Conservation (phyloP, 352 stramenopile species). For the Pythium scleroteichum region DNA sequence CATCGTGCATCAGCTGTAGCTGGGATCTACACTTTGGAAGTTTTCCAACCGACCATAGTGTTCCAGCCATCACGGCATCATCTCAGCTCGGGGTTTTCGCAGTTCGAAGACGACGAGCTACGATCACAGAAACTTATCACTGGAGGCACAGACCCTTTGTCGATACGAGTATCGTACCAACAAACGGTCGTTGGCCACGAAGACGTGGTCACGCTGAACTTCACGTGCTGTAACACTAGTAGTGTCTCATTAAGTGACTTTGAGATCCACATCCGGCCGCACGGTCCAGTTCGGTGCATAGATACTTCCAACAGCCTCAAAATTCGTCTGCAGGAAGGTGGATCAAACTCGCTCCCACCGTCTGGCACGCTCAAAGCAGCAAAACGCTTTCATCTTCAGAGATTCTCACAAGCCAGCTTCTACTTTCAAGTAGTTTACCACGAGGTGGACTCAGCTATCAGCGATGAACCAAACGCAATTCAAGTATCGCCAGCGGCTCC, state of each 20-base stretch:
- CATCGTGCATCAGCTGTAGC: too few relatives aligned
- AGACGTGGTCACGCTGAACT: conserved; percentile 45
- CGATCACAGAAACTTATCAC: conserved; percentile 35
- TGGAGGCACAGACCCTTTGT: conserved; percentile 60
- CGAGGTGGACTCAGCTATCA: conserved; percentile 26
- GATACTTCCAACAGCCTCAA: conserved; percentile 62
- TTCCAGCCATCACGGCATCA: conserved; percentile 17
- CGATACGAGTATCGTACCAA: conserved; percentile 54
- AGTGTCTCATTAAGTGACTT: conserved; percentile 63
- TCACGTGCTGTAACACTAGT: conserved; percentile 71
- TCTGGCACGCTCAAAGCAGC: conserved; percentile 64
- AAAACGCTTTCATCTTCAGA: conserved; percentile 68
- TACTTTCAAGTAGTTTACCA: conserved; percentile 63
- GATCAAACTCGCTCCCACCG: conserved; percentile 40
- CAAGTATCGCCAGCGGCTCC: conserved; percentile 22
- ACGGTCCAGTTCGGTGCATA: conserved; percentile 47
- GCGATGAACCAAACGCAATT: conserved; percentile 29
- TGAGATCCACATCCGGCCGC: conserved; percentile 56
- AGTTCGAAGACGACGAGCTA: not conserved
- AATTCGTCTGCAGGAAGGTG: conserved; percentile 46
- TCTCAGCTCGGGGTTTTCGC: not conserved
- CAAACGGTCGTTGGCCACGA: conserved; percentile 46
- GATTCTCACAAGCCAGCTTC: conserved; percentile 55
- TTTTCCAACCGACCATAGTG: conserved; percentile 15
- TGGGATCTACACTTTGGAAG: conserved; percentile 13